A percentile compares a stretch with the other conserved stretches of the same genome.
phyloP scores from a whole-genome alignment of 1,139 yeast genomes.

The Zygoascus hellenicus region DNA sequence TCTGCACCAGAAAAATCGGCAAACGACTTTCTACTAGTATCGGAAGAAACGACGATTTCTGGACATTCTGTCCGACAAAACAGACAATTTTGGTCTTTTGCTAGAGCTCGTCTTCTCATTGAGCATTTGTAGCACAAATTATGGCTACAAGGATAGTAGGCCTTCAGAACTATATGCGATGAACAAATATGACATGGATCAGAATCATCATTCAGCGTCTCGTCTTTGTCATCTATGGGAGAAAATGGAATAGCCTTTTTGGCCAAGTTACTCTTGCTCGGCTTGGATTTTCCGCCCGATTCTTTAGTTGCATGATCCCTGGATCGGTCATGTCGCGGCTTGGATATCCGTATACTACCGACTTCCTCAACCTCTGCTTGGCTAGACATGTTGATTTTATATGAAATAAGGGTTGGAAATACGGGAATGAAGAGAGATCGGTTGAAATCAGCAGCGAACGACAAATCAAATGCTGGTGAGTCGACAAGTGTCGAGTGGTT shows the following conservation, averaged over 20 bases:
- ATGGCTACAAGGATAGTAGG: slow-evolving; percentile 81
- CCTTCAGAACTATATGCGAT: slow-evolving; percentile 53
- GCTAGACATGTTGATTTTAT: too few species aligned
- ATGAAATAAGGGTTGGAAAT: too few species aligned
- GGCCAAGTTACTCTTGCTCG: background rate
- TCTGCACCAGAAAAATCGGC: slow-evolving; percentile 36
- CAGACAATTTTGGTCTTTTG: slow-evolving; percentile 67
- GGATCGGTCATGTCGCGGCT: too few species aligned
- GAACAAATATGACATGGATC: slow-evolving; percentile 78
- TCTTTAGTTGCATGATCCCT: too few species aligned
- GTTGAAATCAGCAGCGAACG: too few species aligned
- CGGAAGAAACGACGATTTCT: slow-evolving; percentile 53
- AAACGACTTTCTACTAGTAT: slow-evolving; percentile 37
- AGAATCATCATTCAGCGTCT: slow-evolving; percentile 11
- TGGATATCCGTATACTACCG: too few species aligned
- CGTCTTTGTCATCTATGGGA: slow-evolving; percentile 9
- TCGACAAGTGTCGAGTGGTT: too few species aligned
- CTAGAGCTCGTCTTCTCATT: slow-evolving; percentile 75
- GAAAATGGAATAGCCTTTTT: background rate
- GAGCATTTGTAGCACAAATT: slow-evolving; percentile 78
- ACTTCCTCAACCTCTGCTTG: too few species aligned
- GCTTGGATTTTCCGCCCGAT: background rate
- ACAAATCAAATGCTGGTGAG: too few species aligned
- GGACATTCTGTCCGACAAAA: slow-evolving; percentile 69
- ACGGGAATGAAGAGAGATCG: too few species aligned